A percentile compares a stretch with the other conserved stretches of the same genome.
phyloP scores from a whole-genome alignment of 768 basidiomycete genomes.

The Collybia nuda region DNA sequence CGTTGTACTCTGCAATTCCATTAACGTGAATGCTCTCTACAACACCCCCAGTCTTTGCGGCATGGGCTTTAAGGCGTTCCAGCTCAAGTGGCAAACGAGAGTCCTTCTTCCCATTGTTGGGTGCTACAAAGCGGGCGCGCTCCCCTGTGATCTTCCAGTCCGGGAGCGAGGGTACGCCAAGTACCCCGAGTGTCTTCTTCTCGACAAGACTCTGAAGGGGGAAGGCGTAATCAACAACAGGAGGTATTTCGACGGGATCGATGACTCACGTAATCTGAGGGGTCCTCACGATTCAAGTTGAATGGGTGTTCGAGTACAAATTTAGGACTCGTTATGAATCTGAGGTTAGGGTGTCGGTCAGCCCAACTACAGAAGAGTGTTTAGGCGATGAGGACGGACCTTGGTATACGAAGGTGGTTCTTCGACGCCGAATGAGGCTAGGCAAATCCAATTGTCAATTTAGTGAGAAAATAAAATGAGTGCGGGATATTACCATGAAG shows the following conservation, averaged over 20 bases:
- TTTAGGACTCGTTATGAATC: constrained; percentile 5
- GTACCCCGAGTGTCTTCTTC: not conserved
- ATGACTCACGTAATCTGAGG: constrained; percentile 1
- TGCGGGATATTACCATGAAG: not conserved
- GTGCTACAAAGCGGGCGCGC: not conserved
- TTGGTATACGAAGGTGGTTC: constrained; percentile 4
- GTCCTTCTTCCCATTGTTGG: constrained; percentile 1
- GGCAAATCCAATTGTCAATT: not conserved
- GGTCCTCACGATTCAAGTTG: not conserved
- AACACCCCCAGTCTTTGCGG: constrained; percentile 2
- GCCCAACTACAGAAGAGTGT: not conserved
- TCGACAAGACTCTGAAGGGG: not conserved
- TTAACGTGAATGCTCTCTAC: constrained; percentile 3
- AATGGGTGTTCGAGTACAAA: constrained; percentile 1
- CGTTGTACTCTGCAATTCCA: constrained; percentile 5
- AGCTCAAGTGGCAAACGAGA: not conserved
- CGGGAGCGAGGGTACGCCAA: constrained; percentile 4
- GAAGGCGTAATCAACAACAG: not conserved
- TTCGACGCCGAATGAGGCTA: constrained; percentile 6
- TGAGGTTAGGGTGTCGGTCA: not conserved
- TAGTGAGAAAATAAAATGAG: not conserved
- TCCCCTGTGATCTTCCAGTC: constrained; percentile 3
- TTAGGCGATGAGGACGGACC: not conserved
- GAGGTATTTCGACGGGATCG: not conserved
- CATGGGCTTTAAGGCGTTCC: constrained; percentile 1